phyloP scores from a whole-genome alignment of 2,329 filamentous ascomycete species.

The Cordyceps cateniannulata region DNA sequence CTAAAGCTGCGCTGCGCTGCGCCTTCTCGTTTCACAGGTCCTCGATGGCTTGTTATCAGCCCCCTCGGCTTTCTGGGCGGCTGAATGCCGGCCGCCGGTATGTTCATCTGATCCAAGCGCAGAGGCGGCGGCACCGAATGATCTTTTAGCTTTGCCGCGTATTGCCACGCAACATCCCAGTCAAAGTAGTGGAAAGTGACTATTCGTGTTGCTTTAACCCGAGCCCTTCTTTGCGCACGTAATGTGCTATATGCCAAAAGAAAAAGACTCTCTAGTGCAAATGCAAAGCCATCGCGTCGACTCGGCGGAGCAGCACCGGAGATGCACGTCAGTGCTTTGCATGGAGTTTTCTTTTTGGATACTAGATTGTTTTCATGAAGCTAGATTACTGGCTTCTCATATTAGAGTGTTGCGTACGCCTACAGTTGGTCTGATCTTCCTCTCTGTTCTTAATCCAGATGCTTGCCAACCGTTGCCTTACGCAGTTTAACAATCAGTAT shows the following conservation, averaged over 20 bases:
- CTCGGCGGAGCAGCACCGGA: no score
- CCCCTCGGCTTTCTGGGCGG: not conserved
- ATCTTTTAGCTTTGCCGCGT: not conserved
- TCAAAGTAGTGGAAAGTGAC: not conserved
- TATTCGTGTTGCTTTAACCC: not conserved
- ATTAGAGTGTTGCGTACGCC: no score
- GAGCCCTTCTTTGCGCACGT: not conserved
- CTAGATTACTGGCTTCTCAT: no score
- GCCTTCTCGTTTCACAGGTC: no score
- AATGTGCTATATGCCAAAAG: not conserved
- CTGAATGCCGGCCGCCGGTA: not conserved
- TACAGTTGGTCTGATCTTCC: no score
- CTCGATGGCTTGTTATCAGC: not conserved
- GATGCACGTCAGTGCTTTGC: not conserved
- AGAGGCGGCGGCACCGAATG: not conserved
- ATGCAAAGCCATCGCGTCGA: no score
- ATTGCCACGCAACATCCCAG: not conserved
- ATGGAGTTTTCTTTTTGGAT: not conserved
- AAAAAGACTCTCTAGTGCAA: not conserved
- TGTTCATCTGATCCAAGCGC: slow-evolving; percentile 1
- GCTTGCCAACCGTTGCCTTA: no score
- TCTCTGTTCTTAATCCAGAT: no score
- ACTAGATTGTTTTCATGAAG: not conserved
- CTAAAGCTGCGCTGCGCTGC: no score
- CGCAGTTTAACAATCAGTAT: not conserved